Base-by-base conservation (phyloP, 2,329 filamentous ascomycete species). In the Mariannaea elegans region DNA sequence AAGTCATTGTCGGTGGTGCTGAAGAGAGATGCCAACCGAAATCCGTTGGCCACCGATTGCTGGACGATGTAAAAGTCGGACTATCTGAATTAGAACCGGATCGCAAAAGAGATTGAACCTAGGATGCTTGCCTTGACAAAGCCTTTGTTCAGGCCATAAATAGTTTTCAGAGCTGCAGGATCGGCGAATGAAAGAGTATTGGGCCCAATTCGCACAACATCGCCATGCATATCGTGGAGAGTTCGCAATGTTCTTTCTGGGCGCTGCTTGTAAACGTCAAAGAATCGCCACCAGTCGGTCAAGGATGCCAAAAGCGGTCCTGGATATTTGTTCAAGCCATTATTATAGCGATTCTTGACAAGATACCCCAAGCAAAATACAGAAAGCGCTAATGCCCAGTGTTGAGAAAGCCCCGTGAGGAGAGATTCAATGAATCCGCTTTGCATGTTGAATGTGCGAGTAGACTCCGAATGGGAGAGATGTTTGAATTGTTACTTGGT, bases 1-100 rank as follows among this genome's bases (percentile, higher is more conserved):
- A 91, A 94, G 39, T 84, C 80, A 64, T 94, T 91, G 73, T 92
- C 87, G 7, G 85, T 88, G 0, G 90, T 92, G 70, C 88, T 91
- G 79, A 94, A 94, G 16, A 95, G 83, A 3, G 90, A 92, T 31
- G 86, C 85, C 0, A 93, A 81, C 3, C 85, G 82, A 61, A 84
- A 82, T 19, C 91, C 91, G 62, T 90, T 87, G 18, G 87, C 84
- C 1, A 92, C 84, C 0, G 90, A 87, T 75, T 92, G 87, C 72
- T 94, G 91, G 3, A 94, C 90, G 0, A 90, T 85, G 71, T 94
- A 94, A 73, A 94, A 94, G 64, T 91, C 88, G 27, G 90, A 93
- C 88, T 92, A 52, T 7, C 6, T 1, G 0, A 18, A 56, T 83
- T 93, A 93, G 48, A 82, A 77, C 2, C 2, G 0, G 2, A 1